Base-by-base conservation (phyloP, 345 rosid species). In the Noccaea bulbosa region DNA sequence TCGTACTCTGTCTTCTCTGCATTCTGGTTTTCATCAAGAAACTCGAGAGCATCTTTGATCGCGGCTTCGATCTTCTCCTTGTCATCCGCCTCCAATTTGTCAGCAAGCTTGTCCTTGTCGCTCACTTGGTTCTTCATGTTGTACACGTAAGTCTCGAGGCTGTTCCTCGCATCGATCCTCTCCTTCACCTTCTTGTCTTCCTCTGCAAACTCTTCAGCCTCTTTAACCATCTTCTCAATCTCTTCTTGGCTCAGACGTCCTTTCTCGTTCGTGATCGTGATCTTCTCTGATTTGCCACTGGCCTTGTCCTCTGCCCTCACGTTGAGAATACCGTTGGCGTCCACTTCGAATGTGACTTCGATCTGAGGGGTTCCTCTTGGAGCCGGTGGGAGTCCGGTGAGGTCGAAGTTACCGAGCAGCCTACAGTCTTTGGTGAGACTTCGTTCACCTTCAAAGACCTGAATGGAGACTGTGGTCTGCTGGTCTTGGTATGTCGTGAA, bases 361-460 rank as follows among this genome's bases (percentile, higher is more conserved):
- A 93, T 93, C 79, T 93, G 98, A 34, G 98, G 97, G 49, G 96
- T 91, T 35, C 98, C 98, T 79, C 98, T 93, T 59, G 98, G 98
- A 52, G 98, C 87, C 41, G 98, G 93, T 70, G 98, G 85, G 70
- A 93, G 69, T 82, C 98, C 90, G 6, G 46, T 62, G 30, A 93
- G 83, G 75, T 93, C 98, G 2, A 93, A 93, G 30, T 91, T 91
- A 24, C 98, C 98, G 5, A 93, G 90, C 73, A 80, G 76, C 74
- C 98, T 85, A 54, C 91, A 85, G 66, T 93, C 98, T 75, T 93
- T 93, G 65, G 98, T 93, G 20, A 93, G 85, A 89, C 97, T 91
- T 84, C 98, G 83, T 81, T 93, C 97, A 61, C 98, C 98, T 81
- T 93, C 98, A 73, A 91, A 93, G 57, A 93, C 97, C 94, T 93